These are phyloP conservation scores for Terana coerulea DNA, from an alignment of 768 basidiomycete genomes.

Conservation along the genomic window DNA sequence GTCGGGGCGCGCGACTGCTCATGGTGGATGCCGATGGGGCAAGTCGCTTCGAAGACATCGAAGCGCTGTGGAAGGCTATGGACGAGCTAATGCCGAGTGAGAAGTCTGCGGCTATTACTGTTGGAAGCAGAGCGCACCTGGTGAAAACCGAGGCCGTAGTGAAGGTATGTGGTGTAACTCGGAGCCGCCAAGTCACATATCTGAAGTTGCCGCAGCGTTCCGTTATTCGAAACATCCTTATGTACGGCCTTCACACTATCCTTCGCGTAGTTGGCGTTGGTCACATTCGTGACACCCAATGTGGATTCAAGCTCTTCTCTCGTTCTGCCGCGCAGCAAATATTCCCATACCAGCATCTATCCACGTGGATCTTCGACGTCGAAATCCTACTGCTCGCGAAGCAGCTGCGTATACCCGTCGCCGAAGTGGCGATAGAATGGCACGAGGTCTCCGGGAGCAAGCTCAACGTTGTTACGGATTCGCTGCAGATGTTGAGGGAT, in stretches of 20 bases:
- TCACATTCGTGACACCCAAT: constrained; percentile 92
- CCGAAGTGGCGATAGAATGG: constrained; percentile 89
- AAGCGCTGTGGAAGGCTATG: constrained; percentile 73
- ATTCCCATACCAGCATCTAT: constrained; percentile 83
- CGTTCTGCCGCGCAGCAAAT: constrained; percentile 75
- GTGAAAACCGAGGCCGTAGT: constrained; percentile 92
- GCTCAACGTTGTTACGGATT: constrained; percentile 79
- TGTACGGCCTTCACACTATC: constrained; percentile 91
- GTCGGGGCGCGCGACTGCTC: constrained; percentile 71
- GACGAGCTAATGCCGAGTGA: constrained; percentile 50
- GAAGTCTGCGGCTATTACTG: constrained; percentile 54
- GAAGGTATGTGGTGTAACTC: constrained; percentile 56
- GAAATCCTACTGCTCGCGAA: constrained; percentile 87
- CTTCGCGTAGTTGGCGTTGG: constrained; percentile 86
- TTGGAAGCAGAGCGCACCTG: constrained; percentile 91
- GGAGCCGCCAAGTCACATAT: neutral
- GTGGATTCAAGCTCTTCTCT: constrained; percentile 95
- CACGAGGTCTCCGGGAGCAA: constrained; percentile 94
- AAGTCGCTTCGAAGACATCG: constrained; percentile 81
- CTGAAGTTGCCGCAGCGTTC: constrained; percentile 58
- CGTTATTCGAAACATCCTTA: constrained; percentile 82
- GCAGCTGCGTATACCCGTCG: constrained; percentile 70
- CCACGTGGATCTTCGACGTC: constrained; percentile 96
- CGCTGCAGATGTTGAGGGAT: constrained; percentile 87
- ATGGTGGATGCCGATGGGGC: constrained; percentile 97